Base-by-base conservation (phyloP, 306 rosid genomes). In the Trichosanthes cucumerina region DNA sequence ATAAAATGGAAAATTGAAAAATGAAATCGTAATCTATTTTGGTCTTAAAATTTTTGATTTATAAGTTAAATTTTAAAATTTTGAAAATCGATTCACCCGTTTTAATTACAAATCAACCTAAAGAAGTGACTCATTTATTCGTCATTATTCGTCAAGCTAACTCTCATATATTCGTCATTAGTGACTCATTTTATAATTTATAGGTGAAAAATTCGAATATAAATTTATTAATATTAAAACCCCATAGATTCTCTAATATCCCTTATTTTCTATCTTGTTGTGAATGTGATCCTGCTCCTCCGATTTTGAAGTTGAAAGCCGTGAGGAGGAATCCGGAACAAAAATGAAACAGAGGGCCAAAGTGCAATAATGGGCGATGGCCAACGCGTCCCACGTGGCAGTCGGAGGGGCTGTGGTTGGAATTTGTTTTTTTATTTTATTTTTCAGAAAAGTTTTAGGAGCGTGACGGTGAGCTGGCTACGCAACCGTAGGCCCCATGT, bases 401-500 rank as follows among this genome's bases (percentile, higher is more conserved):
- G 41, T 4, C 5, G 15, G 77, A 72, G 58, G 77, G 59, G 24
- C 36, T 28, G 58, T 15, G 8, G 59, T 43, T 46, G 77, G 39
- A 39, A 71, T 71, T 39, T 36, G 7, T 57, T 50, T 0, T 15
- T 18, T 10, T 21, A 9, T 58, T 5, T 24, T 58, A 56, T 15
- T 47, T 7, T 2, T 0, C 23, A 72, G 24, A 71, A 63, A 26
- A 43, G 57, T 44, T 23, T 5, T 6, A 13, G 76, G 56, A 47
- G 43, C 77, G 77, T 72, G 77, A 49, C 77, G 77, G 59, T 72
- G 77, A 72, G 59, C 59, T 72, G 77, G 77, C 77, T 72, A 47
- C 43, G 59, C 77, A 26, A 72, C 26, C 24, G 58, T 47, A 72
- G 59, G 77, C 4, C 59, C 77, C 77, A 71, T 16, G 43, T 47